Base-by-base conservation (phyloP, 2,329 filamentous ascomycete genomes). In the Cadophora sp. region DNA sequence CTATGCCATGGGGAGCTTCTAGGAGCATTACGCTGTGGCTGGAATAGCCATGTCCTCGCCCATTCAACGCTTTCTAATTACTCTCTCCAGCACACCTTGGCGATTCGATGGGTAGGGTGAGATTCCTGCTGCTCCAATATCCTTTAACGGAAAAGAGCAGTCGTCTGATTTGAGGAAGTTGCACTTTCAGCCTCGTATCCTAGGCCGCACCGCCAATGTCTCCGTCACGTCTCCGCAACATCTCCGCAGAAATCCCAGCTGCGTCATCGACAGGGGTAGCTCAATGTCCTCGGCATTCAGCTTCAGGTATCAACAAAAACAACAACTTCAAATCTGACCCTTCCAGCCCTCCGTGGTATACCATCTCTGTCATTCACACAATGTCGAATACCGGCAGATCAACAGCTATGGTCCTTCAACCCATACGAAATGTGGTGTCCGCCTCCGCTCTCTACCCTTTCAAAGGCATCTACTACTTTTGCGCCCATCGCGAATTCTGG, bases 401-500 rank as follows among this genome's bases (percentile, higher is more conserved):
- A 53, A 34, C 61, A n/a, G 55, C 63, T 2, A 50, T 48, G 24
- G 66, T 62, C 14, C 64, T 72, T 8, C 68, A 61, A 31, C 74
- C 74, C 16, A 74, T 76, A 22, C 69, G 69, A 31, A 69, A 70
- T 37, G 72, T 76, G 22, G 74, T 77, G 67, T 73, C 70, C 43
- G 69, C 75, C 1, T 76, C 76, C 3, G 75, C 69, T 2, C 84
- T 83, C 3, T 90, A 87, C 71, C 88, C 88, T 22, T 76, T 89
- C 62, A 83, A 90, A 80, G 95, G 96, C 71, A 89, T 97, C 76
- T 89, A 88, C 82, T 97, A 95, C 81, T 97, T 97, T 79, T 73
- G 88, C 62, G 84, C 86, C 37, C 92, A 94, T 77, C 89, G 88
- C 26, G 93, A 92, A 74, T 91, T 96, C 72, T 97, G 91, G 80